Evolutionary conservation across 176 grass and related monocot genomes (phyloP), one percentile per base, ranked within the genome.

Genomic region (Hordeum marinum): DNA sequence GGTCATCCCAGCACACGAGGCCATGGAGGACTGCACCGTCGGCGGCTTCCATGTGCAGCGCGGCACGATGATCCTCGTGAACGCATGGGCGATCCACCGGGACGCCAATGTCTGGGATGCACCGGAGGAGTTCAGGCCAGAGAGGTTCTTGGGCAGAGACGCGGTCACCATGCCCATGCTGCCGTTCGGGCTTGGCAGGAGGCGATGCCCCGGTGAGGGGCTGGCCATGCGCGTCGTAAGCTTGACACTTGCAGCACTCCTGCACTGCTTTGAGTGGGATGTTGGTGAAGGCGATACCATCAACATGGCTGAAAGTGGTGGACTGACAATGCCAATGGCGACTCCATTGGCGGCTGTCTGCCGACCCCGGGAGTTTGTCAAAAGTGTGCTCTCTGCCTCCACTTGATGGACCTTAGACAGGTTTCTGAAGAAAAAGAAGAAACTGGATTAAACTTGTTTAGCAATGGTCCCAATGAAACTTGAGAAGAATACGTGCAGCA

Each of bases 251-350:
- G 94, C 89, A 11, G 81, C 85, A 5, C 71, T 94, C 23, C 1
- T 97, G 43, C 91, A 97, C 21, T 97, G 91, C 84, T 97, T 97
- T 59, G 89, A 97, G 25, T 94, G 91, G 91, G 82, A 76, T 6
- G 35, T 71, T 1, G 32, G 20, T 4, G 70, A 63, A 9, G 82
- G 17, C 6, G 18, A 43, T 13, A 74, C 34, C 35, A 11, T 92
- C 23, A 90, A 94, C 79, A 89, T 93, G 91, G 15, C 66, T 0
- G 94, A 91, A 80, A 89, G 66, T 8, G 24, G 9, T 1, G 88
- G 88, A 65, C 58, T 82, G 60, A 40, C 88, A 0, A 86, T 90
- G 84, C 73, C 84, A 2, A 86, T 90, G 84, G 73, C 57, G 2
- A 90, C 8, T 7, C 83, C 84, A 0, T 45, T 86, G 84, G 35